These are phyloP conservation scores for Acanthamoeba castellanii DNA, from an alignment of 208 protist species.

Conservation along the genomic window DNA sequence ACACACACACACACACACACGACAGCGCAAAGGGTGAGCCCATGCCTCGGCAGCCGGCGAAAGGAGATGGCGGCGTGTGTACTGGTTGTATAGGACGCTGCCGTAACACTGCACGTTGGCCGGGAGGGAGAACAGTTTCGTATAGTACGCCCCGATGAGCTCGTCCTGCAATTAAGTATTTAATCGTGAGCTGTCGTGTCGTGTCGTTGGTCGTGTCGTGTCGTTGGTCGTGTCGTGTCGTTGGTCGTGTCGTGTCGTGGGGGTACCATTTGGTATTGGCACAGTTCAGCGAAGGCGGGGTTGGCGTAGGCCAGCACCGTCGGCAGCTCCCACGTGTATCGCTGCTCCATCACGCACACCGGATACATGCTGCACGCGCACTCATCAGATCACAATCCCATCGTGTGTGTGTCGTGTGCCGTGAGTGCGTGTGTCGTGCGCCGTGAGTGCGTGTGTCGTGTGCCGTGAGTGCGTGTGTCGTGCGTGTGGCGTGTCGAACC, in stretches of 20 bases:
- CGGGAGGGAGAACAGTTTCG: background rate
- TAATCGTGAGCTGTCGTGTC: background rate
- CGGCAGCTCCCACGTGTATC: slow-evolving; percentile 4
- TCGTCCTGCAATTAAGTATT: background rate
- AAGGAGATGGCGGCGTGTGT: background rate
- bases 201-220: too few relatives aligned
- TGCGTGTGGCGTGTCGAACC: background rate
- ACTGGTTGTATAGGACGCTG: slow-evolving; percentile 11
- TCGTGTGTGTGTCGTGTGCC: too few relatives aligned
- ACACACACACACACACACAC: too few relatives aligned
- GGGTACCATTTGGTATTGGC: background rate
- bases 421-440: background rate
- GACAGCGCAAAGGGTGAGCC: too few relatives aligned
- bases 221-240: too few relatives aligned
- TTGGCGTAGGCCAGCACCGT: slow-evolving; percentile 20
- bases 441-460: background rate
- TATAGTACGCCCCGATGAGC: background rate
- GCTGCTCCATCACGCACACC: slow-evolving; percentile 13
- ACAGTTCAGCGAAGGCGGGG: background rate
- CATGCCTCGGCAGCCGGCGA: too few relatives aligned
- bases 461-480: background rate
- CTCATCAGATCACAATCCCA: background rate
- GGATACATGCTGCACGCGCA: background rate
- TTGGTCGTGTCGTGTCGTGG: background rate
- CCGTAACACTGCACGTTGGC: background rate